phyloP scores from a whole-genome alignment of 768 basidiomycete genomes.

The Tubosaeta sp. region DNA sequence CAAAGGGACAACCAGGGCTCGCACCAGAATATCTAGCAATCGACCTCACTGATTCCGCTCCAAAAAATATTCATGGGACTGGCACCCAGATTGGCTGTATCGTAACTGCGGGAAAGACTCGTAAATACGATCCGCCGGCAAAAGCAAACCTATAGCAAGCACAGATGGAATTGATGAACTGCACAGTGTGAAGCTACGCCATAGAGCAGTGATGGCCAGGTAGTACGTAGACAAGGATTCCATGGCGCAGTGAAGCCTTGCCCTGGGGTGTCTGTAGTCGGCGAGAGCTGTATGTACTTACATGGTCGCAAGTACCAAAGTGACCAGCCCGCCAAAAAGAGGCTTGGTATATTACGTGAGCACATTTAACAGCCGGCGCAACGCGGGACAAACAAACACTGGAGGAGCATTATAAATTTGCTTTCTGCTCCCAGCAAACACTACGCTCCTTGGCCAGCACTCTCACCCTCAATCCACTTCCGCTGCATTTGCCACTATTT shows the following conservation, averaged over 20 bases:
- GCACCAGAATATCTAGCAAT: neutral
- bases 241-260: no score
- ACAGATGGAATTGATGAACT: neutral
- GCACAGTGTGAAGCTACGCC: no score
- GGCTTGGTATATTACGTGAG: slow-evolving; percentile 3
- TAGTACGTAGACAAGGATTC: no score
- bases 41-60: no score
- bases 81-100: no score
- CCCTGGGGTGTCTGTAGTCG: no score
- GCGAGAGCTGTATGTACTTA: no score
- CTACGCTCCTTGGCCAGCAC: neutral
- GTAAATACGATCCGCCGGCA: neutral
- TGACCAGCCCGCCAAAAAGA: slow-evolving; percentile 6
- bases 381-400: slow-evolving; percentile 23
- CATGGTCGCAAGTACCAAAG: neutral
- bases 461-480: neutral
- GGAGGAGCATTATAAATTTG: slow-evolving; percentile 22
- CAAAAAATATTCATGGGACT: neutral
- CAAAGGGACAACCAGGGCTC: no score
- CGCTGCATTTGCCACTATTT: slow-evolving; percentile 24
- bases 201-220: no score
- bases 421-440: slow-evolving; percentile 1
- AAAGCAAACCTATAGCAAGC: neutral
- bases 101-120: no score
- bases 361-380: neutral